Evolutionary conservation across 768 basidiomycete genomes (phyloP).

Genomic region (Collybia sordida): DNA sequence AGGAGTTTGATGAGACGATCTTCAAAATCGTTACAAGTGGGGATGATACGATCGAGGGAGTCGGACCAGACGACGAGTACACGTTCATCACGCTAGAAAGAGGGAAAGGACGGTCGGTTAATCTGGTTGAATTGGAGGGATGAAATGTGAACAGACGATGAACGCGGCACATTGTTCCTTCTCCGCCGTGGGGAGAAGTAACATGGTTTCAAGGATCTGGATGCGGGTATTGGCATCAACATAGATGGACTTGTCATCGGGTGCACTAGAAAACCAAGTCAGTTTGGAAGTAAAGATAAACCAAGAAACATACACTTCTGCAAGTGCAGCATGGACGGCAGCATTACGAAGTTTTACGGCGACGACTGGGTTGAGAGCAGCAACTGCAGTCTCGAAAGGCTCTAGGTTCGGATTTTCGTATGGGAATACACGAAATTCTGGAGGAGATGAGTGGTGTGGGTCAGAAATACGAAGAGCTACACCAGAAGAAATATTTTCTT

Average conservation of each 20-base stretch:
- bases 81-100: conserved; percentile 70
- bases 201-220: conserved; percentile 79
- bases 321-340: conserved; percentile 76
- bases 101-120: not conserved
- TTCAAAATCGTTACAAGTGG: conserved; percentile 71
- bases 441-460: conserved; percentile 19
- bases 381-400: conserved; percentile 74
- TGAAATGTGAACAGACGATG: conserved; percentile 50
- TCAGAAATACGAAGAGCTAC: conserved; percentile 59
- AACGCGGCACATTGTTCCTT: conserved; percentile 90
- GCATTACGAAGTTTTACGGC: conserved; percentile 80
- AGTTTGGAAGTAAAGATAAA: conserved; percentile 37
- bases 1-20: conserved; percentile 79
- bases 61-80: conserved; percentile 87
- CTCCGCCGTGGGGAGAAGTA: conserved; percentile 74
- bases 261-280: conserved; percentile 32
- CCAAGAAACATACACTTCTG: conserved; percentile 52
- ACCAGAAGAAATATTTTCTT: conserved; percentile 70
- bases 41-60: conserved; percentile 74
- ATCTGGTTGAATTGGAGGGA: not conserved
- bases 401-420: conserved; percentile 72
- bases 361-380: conserved; percentile 75
- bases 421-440: conserved; percentile 77
- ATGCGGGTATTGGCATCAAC: conserved; percentile 85
- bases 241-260: conserved; percentile 59